Conservation (phyloP, 441 rosid genomes). For the Capsella rubella region DNA sequence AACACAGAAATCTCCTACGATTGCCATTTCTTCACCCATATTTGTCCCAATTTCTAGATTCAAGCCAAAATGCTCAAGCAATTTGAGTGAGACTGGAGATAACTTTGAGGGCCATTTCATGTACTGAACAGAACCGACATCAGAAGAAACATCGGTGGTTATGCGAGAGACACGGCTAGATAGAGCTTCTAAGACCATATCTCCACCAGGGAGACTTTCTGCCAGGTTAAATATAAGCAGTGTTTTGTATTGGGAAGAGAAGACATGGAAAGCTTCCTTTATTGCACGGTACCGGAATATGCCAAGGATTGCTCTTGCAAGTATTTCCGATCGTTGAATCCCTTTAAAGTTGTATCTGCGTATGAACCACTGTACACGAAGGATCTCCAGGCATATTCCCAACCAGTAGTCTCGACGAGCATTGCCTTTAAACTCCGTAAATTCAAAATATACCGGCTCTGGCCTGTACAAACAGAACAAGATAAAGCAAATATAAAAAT, state of each 20-base stretch:
- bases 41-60: constrained; percentile 52
- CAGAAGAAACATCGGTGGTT: constrained; percentile 46
- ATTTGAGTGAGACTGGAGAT: constrained; percentile 68
- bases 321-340: constrained; percentile 68
- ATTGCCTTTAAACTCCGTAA: constrained; percentile 92
- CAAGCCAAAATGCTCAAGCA: constrained; percentile 72
- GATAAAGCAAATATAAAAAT: constrained; percentile 24
- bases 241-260: constrained; percentile 82
- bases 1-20: constrained; percentile 70
- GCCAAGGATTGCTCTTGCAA: constrained; percentile 78
- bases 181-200: constrained; percentile 73
- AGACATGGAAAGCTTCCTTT: constrained; percentile 77
- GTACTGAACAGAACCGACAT: constrained; percentile 47
- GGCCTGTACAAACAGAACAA: constrained; percentile 50
- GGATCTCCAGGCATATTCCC: constrained; percentile 80
- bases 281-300: constrained; percentile 76
- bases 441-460: constrained; percentile 86
- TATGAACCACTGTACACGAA: constrained; percentile 72
- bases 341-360: constrained; percentile 69
- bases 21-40: constrained; percentile 51
- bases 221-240: constrained; percentile 85
- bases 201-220: constrained; percentile 94
- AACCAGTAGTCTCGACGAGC: constrained; percentile 94
- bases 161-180: constrained; percentile 64
- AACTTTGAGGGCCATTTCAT: constrained; percentile 56